Conservation (phyloP, 202 grass and related monocot species). For the Setaria viridis region DNA sequence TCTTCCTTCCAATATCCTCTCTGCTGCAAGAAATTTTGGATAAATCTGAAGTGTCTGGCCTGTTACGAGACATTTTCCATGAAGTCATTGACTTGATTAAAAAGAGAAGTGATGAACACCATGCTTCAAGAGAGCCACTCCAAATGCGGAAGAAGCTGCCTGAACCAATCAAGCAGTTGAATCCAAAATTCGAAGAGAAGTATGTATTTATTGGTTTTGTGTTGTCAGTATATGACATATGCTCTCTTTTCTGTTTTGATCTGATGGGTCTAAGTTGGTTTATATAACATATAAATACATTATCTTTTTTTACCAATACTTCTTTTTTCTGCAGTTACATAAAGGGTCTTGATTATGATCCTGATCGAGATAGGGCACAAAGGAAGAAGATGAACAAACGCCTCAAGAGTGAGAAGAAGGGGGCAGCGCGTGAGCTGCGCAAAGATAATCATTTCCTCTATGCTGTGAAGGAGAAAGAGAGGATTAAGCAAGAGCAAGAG, state of each 20-base stretch:
- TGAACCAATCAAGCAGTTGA: slow-evolving; percentile 83
- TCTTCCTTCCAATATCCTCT: slow-evolving; percentile 75
- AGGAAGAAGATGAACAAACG: slow-evolving; percentile 80
- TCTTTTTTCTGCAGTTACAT: slow-evolving; percentile 74
- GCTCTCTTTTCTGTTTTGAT: slow-evolving; percentile 4
- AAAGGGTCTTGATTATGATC: slow-evolving; percentile 94
- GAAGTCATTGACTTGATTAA: slow-evolving; percentile 78
- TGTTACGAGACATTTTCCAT: slow-evolving; percentile 63
- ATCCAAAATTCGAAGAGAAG: slow-evolving; percentile 95
- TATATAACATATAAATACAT: not conserved
- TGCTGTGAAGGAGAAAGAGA: slow-evolving; percentile 72
- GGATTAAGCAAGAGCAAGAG: slow-evolving; percentile 67
- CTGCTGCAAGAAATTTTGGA: slow-evolving; percentile 71
- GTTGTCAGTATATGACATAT: slow-evolving; percentile 4
- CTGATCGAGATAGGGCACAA: slow-evolving; percentile 83
- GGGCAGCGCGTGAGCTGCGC: slow-evolving; percentile 71
- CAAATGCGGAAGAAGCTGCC: slow-evolving; percentile 86
- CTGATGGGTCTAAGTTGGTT: not conserved
- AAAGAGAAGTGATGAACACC: slow-evolving; percentile 65
- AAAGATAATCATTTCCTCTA: slow-evolving; percentile 85
- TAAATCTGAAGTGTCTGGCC: slow-evolving; percentile 47
- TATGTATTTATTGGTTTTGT: slow-evolving; percentile 57
- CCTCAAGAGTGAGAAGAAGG: slow-evolving; percentile 78
- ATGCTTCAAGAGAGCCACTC: slow-evolving; percentile 77
- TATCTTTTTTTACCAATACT: not conserved